Evolutionary conservation across 2,329 filamentous ascomycete genomes (phyloP).

Genomic region (Pyrenochaeta sp.): DNA sequence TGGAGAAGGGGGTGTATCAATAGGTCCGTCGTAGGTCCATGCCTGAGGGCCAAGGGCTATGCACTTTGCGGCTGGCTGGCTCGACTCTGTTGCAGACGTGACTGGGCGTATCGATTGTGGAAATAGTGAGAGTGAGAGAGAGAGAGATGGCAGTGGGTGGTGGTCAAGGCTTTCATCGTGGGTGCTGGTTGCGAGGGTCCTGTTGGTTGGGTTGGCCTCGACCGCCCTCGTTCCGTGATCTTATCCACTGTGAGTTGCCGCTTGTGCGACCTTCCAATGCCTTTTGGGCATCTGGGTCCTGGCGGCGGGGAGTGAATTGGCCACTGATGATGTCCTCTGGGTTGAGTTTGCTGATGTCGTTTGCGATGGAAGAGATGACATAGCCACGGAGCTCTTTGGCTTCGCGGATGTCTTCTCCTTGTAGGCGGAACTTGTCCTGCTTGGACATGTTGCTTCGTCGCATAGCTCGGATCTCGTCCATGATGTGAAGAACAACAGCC

Average conservation of each 20-base stretch:
- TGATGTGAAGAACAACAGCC: constrained; percentile 88
- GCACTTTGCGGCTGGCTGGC: constrained; percentile 13
- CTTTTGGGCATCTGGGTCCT: constrained; percentile 58
- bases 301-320: constrained; percentile 32
- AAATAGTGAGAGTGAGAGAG: constrained; percentile 11
- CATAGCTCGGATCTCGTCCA: constrained; percentile 87
- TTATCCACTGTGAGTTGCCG: constrained; percentile 50
- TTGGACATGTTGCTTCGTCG: constrained; percentile 86
- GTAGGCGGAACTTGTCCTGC: constrained; percentile 80
- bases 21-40: constrained; percentile 21
- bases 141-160: neutral
- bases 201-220: constrained; percentile 47
- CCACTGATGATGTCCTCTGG: constrained; percentile 55
- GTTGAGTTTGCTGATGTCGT: constrained; percentile 74
- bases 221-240: constrained; percentile 46
- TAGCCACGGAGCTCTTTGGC: constrained; percentile 78
- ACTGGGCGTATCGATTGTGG: constrained; percentile 10
- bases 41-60: constrained; percentile 19
- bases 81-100: constrained; percentile 21
- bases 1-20: constrained; percentile 17
- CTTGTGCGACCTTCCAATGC: constrained; percentile 56
- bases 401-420: constrained; percentile 81
- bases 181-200: constrained; percentile 49
- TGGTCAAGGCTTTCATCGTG: constrained; percentile 38
- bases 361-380: constrained; percentile 76